Conservation (phyloP, 345 rosid genomes). For the Citrus glauca region DNA sequence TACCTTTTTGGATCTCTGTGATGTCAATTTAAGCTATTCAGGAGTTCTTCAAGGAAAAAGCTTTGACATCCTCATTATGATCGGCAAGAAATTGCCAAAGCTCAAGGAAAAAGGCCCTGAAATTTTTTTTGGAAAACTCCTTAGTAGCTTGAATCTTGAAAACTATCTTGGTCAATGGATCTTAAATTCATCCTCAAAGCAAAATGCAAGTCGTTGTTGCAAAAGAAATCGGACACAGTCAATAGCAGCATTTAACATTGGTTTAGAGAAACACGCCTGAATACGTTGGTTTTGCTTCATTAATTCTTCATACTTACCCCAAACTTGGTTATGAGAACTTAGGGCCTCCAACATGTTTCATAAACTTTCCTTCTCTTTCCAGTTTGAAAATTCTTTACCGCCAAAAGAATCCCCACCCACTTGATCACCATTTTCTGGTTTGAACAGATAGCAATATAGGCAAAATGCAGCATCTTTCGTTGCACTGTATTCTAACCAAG, state of each 20-base stretch:
- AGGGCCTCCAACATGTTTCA: no score
- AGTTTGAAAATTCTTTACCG: neutral
- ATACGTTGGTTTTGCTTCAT: no score
- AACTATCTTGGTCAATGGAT: neutral
- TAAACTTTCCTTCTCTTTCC: no score
- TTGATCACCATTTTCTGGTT: neutral
- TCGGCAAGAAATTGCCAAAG: no score
- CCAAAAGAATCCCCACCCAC: neutral
- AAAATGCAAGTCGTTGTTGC: neutral
- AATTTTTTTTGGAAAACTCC: neutral
- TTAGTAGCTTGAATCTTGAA: neutral
- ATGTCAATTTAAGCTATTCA: neutral
- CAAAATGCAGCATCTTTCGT: neutral
- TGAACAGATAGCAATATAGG: constrained; percentile 5
- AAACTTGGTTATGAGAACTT: no score
- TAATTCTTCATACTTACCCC: no score
- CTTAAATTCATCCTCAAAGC: neutral
- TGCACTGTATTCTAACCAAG: constrained; percentile 8
- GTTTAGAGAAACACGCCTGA: no score
- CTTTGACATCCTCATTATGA: no score
- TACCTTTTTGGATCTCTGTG: neutral
- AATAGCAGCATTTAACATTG: no score
- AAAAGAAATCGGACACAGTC: no score
- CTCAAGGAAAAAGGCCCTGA: no score
- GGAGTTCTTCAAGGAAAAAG: neutral